Evolutionary conservation across 1,284 basidiomycete genomes (phyloP).

Genomic region (Marasmius oreades): DNA sequence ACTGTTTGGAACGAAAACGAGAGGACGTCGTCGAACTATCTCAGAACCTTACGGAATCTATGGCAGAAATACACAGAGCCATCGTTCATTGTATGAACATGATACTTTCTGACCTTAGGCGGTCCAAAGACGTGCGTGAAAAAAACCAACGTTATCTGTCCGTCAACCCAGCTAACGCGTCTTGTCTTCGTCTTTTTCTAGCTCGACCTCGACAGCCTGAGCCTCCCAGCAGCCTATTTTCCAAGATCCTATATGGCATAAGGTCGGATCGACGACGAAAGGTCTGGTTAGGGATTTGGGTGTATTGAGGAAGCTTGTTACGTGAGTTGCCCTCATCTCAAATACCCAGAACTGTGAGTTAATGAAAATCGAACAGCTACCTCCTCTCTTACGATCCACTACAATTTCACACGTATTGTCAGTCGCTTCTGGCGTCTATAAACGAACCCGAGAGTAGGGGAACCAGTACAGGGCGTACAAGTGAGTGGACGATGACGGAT

Average conservation of each 20-base stretch:
- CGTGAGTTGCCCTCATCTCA: slow-evolving; percentile 45
- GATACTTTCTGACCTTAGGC: slow-evolving; percentile 88
- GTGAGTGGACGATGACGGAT: slow-evolving; percentile 83
- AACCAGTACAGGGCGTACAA: slow-evolving; percentile 6
- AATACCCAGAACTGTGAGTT: background rate
- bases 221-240: slow-evolving; percentile 93
- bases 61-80: slow-evolving; percentile 89
- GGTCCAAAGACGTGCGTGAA: slow-evolving; percentile 74
- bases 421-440: slow-evolving; percentile 83
- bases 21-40: slow-evolving; percentile 94
- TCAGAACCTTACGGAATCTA: slow-evolving; percentile 81
- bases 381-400: slow-evolving; percentile 90
- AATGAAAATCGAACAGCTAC: slow-evolving; percentile 47
- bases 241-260: slow-evolving; percentile 93
- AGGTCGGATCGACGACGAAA: slow-evolving; percentile 89
- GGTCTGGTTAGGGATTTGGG: slow-evolving; percentile 89
- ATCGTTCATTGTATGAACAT: slow-evolving; percentile 95
- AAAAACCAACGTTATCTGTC: background rate
- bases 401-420: slow-evolving; percentile 89
- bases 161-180: background rate
- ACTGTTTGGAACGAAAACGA: slow-evolving; percentile 73
- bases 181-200: slow-evolving; percentile 30
- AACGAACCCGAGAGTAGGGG: slow-evolving; percentile 23
- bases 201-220: slow-evolving; percentile 94
- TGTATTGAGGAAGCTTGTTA: slow-evolving; percentile 80